Conservation (phyloP, 106 monocot species). For the Acorus gramineus region DNA sequence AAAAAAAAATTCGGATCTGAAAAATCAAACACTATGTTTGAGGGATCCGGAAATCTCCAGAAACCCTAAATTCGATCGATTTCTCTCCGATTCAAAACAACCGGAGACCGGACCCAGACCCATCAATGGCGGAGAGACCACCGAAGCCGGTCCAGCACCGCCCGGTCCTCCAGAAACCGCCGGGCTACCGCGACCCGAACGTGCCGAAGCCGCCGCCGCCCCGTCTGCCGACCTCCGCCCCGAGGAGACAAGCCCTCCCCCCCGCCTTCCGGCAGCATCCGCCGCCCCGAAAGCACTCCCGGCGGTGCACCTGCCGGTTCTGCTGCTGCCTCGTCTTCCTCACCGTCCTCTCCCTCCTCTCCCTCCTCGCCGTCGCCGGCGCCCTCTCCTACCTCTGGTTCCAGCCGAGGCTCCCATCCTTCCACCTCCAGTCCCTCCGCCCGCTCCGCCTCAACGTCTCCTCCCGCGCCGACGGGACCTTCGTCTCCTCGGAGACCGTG, state of each 20-base stretch:
- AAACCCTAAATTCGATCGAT: too few relatives aligned
- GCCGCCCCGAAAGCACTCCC: conserved; percentile 15
- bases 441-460: conserved; percentile 17
- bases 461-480: conserved; percentile 28
- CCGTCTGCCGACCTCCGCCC: conserved; percentile 6
- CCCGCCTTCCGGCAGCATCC: conserved; percentile 22
- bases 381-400: conserved; percentile 47
- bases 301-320: conserved; percentile 7
- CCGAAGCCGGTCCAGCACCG: not conserved
- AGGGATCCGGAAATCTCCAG: too few relatives aligned
- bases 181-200: conserved; percentile 44
- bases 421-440: conserved; percentile 32
- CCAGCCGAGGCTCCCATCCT: conserved; percentile 42
- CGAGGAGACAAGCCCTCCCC: conserved; percentile 24
- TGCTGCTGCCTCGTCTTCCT: conserved; percentile 17
- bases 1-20: too few relatives aligned
- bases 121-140: conserved; percentile 16
- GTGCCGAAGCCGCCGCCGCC: conserved; percentile 3
- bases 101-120: not conserved
- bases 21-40: too few relatives aligned
- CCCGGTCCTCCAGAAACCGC: conserved; percentile 40
- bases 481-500: conserved; percentile 20
- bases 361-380: conserved; percentile 30
- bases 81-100: not conserved
- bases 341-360: conserved; percentile 16